Conservation (phyloP, 495 filamentous ascomycete genomes). For the Penicillium samsonianum region DNA sequence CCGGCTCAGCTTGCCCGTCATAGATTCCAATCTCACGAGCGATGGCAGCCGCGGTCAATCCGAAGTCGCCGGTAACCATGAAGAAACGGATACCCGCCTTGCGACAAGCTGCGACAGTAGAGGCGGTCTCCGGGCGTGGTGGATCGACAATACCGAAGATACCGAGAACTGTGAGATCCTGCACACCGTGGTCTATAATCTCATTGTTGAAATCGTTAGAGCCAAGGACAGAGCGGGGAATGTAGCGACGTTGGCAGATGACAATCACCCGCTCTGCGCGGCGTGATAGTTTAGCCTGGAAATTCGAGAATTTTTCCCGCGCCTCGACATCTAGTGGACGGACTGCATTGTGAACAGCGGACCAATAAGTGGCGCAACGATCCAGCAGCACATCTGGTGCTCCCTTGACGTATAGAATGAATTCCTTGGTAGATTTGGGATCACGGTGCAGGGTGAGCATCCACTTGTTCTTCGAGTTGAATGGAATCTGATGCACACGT, state of each 20-base stretch:
- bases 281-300: slow-evolving; percentile 45
- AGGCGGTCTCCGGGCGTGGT: slow-evolving; percentile 62
- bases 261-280: slow-evolving; percentile 55
- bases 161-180: slow-evolving; percentile 50
- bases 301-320: slow-evolving; percentile 33
- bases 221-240: slow-evolving; percentile 23
- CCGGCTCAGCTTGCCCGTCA: slow-evolving; percentile 41
- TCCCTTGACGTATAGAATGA: slow-evolving; percentile 49
- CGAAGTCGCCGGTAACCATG: slow-evolving; percentile 72
- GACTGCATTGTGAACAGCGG: slow-evolving; percentile 34
- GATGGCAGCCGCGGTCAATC: slow-evolving; percentile 68
- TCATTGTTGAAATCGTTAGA: slow-evolving; percentile 49
- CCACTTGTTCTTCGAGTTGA: slow-evolving; percentile 80
- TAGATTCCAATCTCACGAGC: slow-evolving; percentile 67
- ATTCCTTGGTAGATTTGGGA: slow-evolving; percentile 16
- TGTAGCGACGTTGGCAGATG: slow-evolving; percentile 41
- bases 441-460: slow-evolving; percentile 40
- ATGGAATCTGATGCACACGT: slow-evolving; percentile 65
- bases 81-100: slow-evolving; percentile 61
- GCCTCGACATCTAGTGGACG: slow-evolving; percentile 38
- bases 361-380: slow-evolving; percentile 46
- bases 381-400: slow-evolving; percentile 53
- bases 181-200: slow-evolving; percentile 36
- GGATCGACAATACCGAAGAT: slow-evolving; percentile 62
- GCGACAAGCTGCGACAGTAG: slow-evolving; percentile 51